Conservation (phyloP, 371 early-diverging fungal genomes). For the Vavraia culicis region DNA sequence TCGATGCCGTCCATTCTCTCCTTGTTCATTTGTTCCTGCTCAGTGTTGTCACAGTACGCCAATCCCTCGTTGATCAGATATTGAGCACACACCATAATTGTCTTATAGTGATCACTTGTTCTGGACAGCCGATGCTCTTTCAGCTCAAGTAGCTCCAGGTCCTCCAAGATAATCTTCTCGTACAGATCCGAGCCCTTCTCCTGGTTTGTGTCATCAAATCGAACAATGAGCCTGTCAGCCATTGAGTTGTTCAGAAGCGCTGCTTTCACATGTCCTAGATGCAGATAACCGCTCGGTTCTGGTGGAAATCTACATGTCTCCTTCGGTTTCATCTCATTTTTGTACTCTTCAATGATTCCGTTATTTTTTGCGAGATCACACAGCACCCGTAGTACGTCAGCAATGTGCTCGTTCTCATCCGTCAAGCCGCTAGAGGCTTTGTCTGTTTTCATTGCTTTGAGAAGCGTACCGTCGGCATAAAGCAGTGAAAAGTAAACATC, state of each 20-base stretch:
- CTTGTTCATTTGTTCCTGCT: constrained; percentile 61
- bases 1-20: constrained; percentile 70
- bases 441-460: too few relatives aligned
- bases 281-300: constrained; percentile 91
- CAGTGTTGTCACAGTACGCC: constrained; percentile 89
- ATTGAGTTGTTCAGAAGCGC: constrained; percentile 88
- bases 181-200: constrained; percentile 62
- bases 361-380: too few relatives aligned
- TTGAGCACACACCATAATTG: constrained; percentile 60
- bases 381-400: too few relatives aligned
- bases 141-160: constrained; percentile 50
- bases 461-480: too few relatives aligned
- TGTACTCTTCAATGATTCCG: too few relatives aligned
- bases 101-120: constrained; percentile 82
- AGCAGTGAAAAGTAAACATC: too few relatives aligned
- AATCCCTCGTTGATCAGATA: constrained; percentile 66
- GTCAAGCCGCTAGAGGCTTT: too few relatives aligned
- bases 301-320: constrained; percentile 64
- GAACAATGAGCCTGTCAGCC: constrained; percentile 65
- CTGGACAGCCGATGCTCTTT: constrained; percentile 56
- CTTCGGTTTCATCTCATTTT: too few relatives aligned
- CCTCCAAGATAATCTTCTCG: constrained; percentile 38
- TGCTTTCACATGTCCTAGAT: constrained; percentile 98
- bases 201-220: constrained; percentile 99
- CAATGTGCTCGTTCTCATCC: too few relatives aligned